Conservation (phyloP, 805 yeast species). For the Wickerhamomyces chaumierensis region DNA sequence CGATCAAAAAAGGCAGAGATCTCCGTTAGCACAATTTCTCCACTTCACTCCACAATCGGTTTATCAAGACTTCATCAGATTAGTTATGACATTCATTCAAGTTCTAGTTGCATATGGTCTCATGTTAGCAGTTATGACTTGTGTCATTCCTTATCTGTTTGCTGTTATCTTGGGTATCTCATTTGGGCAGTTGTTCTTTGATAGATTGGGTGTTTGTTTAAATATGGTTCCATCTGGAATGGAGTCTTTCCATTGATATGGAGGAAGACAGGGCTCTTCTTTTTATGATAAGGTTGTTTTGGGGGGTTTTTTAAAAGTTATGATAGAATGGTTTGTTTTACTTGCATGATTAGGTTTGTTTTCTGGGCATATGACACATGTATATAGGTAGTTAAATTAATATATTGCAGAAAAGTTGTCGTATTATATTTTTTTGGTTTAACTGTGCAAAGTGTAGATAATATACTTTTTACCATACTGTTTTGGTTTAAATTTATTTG, state of each 20-base stretch:
- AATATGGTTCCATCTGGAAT: slow-evolving; percentile 19
- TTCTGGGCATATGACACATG: too few relatives aligned
- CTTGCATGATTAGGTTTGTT: too few relatives aligned
- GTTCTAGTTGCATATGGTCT: slow-evolving; percentile 60
- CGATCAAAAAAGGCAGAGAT: slow-evolving; percentile 7
- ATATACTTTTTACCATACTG: too few relatives aligned
- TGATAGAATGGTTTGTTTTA: too few relatives aligned
- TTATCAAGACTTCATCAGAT: slow-evolving; percentile 43
- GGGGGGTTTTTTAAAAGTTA: too few relatives aligned
- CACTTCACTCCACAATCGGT: slow-evolving; percentile 24
- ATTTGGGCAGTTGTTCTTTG: slow-evolving; percentile 59
- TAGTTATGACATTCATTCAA: slow-evolving; percentile 43
- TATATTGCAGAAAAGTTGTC: too few relatives aligned
- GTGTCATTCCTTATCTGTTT: slow-evolving; percentile 54
- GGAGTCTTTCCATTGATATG: background rate
- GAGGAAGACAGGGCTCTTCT: too few relatives aligned
- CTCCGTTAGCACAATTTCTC: slow-evolving; percentile 22
- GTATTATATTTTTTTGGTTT: too few relatives aligned
- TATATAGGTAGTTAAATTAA: too few relatives aligned
- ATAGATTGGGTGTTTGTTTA: slow-evolving; percentile 36
- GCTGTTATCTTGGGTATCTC: slow-evolving; percentile 64
- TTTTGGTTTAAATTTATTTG: too few relatives aligned
- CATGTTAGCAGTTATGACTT: slow-evolving; percentile 75
- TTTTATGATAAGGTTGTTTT: too few relatives aligned
- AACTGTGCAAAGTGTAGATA: too few relatives aligned